Base-by-base conservation (phyloP, 148 eudicot genomes). In the Fallopia convolvulus region DNA sequence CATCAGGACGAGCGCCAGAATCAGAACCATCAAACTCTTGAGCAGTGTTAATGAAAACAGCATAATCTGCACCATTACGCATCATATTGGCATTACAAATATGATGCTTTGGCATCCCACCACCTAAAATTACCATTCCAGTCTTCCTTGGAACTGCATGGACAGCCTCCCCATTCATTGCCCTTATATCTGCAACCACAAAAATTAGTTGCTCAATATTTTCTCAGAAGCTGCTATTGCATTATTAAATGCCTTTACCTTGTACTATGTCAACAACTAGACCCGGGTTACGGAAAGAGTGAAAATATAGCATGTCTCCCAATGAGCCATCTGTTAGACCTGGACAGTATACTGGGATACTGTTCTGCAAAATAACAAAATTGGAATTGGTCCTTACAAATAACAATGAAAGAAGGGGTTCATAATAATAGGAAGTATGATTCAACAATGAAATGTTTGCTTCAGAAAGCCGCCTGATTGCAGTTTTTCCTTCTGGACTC, bases 11-110 rank as follows among this genome's bases (percentile, higher is more conserved):
- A 44, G 98, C 97, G 82, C 98, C 97, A 26, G 97, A 93, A 85
- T 93, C 98, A 80, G 93, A 89, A 63, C 98, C 98, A 81, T 93
- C 97, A 61, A 86, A 92, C 83, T 93, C 97, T 78, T 93, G 98
- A 11, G 98, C 98, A 2, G 98, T 93, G 83, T 93, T 93, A n/a
- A 91, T 87, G 72, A 89, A 91, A 76, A 91, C 93, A 21, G 92
- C 99, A 85, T 77, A 95, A 87, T 91, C 97, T 39, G 98, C 97
- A 47, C 94, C 97, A 68, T 93, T 89, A 39, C 97, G 89, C 97
- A 93, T 90, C 99, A 95, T 90, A 85, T 95, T 87, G 75, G 97
- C 92, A 90, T 91, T 89, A 88, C 97, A 86, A 68, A 95, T 88
- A 77, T 95, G 97, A 82, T 91, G 97, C 81, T 93, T 93, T 48